Base-by-base conservation (phyloP, 345 rosid species). In the Citrus sp. region DNA sequence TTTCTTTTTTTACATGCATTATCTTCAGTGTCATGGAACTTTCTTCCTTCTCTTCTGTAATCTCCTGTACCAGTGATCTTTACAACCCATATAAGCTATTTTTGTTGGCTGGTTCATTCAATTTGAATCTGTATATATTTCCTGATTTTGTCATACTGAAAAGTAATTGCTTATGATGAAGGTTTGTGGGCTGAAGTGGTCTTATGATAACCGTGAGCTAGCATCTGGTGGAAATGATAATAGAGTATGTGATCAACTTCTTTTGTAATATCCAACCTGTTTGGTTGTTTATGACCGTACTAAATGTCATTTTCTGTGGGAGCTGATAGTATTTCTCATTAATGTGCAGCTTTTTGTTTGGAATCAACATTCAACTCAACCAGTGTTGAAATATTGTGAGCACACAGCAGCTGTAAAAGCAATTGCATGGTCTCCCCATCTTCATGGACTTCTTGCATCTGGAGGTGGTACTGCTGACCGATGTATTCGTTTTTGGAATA, bases 201-300 rank as follows among this genome's bases (percentile, higher is more conserved):
- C 99, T 73, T 88, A 86, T 81, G 99, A 97, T 85, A 94, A 97
- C 72, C 98, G 97, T 67, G 96, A 97, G 85, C 82, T 97, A 80
- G 99, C 99, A 77, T 97, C 99, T 7, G 99, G 99, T 3, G 99
- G 99, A 76, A 97, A 97, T 67, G 99, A 97, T 84, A 97, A 97
- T 78, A 91, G 86, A 85, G 99, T 97, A 84, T 65, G 90, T 78
- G 40, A 35, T 68, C 14, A 13, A 22, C 46, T 59, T 75, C 25
- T 18, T 67, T 76, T 34, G 32, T 58, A 54, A 5, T 69, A 24
- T 59, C 59, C 55, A 16, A 34, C 51, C 25, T 76, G 22, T 69
- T 79, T 21, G 35, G 14, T 19, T 74, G 40, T 64, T 59, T 71
- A 28, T n/a, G n/a, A n/a, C 61, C 27, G 70, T 32, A 49, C 37